Base-by-base conservation (phyloP, 192 early-diverging fungal species). In the Coemansia sp. region DNA sequence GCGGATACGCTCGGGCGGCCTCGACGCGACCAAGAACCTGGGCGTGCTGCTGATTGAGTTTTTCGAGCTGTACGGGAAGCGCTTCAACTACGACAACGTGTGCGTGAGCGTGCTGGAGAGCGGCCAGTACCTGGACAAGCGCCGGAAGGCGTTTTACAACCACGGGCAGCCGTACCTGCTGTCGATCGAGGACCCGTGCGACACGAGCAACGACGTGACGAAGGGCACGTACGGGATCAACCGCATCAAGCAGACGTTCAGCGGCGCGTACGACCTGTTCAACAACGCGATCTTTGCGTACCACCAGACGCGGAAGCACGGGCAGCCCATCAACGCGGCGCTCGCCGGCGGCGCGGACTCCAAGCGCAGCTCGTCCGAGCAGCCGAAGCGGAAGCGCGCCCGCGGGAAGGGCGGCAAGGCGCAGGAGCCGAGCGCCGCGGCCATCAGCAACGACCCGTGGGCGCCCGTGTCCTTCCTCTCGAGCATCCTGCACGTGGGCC, bases 31-130 rank as follows among this genome's bases (percentile, higher is more conserved):
- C 28, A 69, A 87, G 8, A 98, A 97, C 71, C 61, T 98, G 19
- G 96, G 94, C 21, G 82, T 92, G 5, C 67, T 98, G n/a, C 57
- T 98, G 25, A 77, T 95, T 7, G 96, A 98, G 65, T 92, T 95
- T 42, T 87, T 98, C 46, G 94, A 98, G 62, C 81, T 95, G 5
- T 98, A 94, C 62, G 96, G 96, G 12, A 75, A 77, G 25, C 62
- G 81, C 2, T 95, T 94, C 62, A 91, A 89, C 65, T 89, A 86
- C 52, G 62, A 67, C 28, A 62, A 58, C 6, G 83, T 92, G 22
- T 88, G 89, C 10, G 83, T 96, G 23, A 67, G 79, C 21, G 77
- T 91, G 5, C 64, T 56, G 4, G 73, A 84, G 19, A 69, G 59
- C 12, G 86, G 84, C 31, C 64, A 61, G 18, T 93, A 90, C 64